Percentiles rank a stretch among this genome's conserved stretches.
Conservation (phyloP, 345 rosid species). For the Salix udensis region DNA sequence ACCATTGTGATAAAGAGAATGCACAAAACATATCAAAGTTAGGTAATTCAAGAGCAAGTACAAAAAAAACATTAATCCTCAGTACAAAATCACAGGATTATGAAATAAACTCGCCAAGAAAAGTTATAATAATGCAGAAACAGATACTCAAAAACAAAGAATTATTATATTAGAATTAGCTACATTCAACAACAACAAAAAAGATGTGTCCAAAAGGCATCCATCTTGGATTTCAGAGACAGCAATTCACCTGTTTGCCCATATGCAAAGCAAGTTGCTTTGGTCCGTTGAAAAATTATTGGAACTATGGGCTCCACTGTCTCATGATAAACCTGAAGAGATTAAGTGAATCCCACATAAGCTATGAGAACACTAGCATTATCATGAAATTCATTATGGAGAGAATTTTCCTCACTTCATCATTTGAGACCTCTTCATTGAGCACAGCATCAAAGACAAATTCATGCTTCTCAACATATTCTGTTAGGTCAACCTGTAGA, state of each 20-base stretch:
- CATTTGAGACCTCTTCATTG: constrained; percentile 95
- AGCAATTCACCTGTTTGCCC: constrained; percentile 80
- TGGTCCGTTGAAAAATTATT: constrained; percentile 80
- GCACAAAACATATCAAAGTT: background rate
- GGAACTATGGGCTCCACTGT: constrained; percentile 98
- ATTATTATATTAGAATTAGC: background rate
- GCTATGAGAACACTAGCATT: constrained; percentile 6
- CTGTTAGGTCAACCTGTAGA: constrained; percentile 91
- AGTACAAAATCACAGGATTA: background rate
- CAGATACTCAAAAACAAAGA: background rate
- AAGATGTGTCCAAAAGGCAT: background rate
- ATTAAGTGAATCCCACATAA: constrained; percentile 12
- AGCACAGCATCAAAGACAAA: constrained; percentile 93
- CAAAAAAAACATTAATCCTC: background rate
- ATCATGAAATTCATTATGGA: background rate
- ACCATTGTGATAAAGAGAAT: background rate
- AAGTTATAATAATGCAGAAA: background rate
- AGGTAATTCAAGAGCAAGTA: background rate
- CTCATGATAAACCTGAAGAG: constrained; percentile 72
- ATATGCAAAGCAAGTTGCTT: constrained; percentile 98
- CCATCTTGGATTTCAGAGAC: background rate
- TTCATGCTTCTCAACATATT: constrained; percentile 87
- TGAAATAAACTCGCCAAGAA: background rate
- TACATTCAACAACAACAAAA: background rate
- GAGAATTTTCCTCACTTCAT: constrained; percentile 57